Evolutionary conservation across 805 yeast genomes (phyloP), one percentile per base, ranked within the genome.

Genomic region (Saturnispora zaruensis): DNA sequence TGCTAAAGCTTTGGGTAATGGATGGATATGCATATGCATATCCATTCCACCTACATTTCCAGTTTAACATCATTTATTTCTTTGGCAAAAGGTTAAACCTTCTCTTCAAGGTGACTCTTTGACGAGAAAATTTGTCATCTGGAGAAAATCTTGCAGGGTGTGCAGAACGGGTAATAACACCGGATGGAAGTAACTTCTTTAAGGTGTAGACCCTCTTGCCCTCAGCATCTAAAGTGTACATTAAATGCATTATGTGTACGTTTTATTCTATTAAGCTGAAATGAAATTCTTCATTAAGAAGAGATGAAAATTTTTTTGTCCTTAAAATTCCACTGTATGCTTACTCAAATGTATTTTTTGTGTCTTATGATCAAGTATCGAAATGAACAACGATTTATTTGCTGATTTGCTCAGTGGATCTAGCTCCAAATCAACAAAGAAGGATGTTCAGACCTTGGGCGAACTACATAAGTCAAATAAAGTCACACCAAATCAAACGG

Each of bases 61-160:
- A 36, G 13, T 36, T 18, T 20, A 1, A 36, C n/a, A 18, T 16
- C 18, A 14, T 25, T 44, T 48, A 24, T 38, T 45, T 50, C 45
- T 95, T 84, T 63, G 96, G 96, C 66, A 93, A 76, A 69, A 93
- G 67, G 59, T 83, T 82, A 68, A 72, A 91, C 76, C 99, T 84
- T 78, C 88, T 93, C 82, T 93, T 93, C 66, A 93, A 78, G 51
- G 98, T 91, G 46, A 93, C 96, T 79, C 99, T 87, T 73, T 93
- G 98, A 77, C 97, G 85, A 44, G 99, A 93, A 76, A 88, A 91
- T 74, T 93, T 93, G 79, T 93, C 99, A 69, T 93, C 99, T 60
- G 99, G 99, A 32, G 99, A 93, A 71, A 93, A 93, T 73, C 99
- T 84, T 48, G 99, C 99, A 55, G 99, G 99, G 71, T 93, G 99